Evolutionary conservation across 306 rosid genomes (phyloP).

Genomic region (Datisca glomerata): DNA sequence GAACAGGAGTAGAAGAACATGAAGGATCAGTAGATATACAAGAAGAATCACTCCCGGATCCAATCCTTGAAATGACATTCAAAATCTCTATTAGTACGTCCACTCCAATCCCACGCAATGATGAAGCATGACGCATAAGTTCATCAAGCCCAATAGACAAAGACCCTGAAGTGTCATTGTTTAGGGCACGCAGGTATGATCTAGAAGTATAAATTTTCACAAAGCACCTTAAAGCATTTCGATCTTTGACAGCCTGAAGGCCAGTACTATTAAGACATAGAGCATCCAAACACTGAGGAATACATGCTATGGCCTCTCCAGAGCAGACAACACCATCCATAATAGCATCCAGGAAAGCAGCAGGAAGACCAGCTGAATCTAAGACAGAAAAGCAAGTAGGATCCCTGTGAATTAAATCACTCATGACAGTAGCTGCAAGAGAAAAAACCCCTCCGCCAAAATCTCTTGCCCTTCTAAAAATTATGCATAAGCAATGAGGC

Average conservation of each 20-base stretch:
- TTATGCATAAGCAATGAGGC: conserved; percentile 73
- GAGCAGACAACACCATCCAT: conserved; percentile 88
- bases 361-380: conserved; percentile 87
- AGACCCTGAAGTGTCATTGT: conserved; percentile 73
- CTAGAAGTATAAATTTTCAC: conserved; percentile 86
- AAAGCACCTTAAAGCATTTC: conserved; percentile 83
- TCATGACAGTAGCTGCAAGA: conserved; percentile 94
- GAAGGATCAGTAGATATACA: conserved; percentile 32
- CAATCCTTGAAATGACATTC: conserved; percentile 56
- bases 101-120: conserved; percentile 87
- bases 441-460: conserved; percentile 98
- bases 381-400: conserved; percentile 89
- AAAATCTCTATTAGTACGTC: conserved; percentile 90
- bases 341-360: conserved; percentile 91
- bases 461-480: conserved; percentile 74
- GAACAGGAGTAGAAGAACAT: conserved; percentile 59
- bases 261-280: conserved; percentile 76
- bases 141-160: conserved; percentile 93
- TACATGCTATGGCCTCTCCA: conserved; percentile 88
- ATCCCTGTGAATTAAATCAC: conserved; percentile 93
- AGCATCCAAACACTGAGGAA: conserved; percentile 95
- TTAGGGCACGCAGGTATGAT: conserved; percentile 65
- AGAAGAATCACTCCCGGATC: conserved; percentile 50
- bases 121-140: conserved; percentile 90
- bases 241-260: conserved; percentile 80